Base-by-base conservation (phyloP, 2,329 filamentous ascomycete species). In the Fusarium austroafricanum region DNA sequence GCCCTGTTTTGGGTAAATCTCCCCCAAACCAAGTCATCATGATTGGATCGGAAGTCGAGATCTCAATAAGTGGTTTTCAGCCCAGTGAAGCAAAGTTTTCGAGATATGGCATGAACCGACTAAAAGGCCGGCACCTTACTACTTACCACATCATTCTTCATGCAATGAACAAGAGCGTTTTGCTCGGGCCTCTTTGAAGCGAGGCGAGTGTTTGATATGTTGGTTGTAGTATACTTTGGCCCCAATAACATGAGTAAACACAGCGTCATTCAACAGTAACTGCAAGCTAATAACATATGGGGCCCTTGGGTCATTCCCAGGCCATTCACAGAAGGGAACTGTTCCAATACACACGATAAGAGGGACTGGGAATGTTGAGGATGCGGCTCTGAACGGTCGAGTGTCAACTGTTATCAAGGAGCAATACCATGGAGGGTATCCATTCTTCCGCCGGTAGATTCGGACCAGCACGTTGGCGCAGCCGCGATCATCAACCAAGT, bases 391-490 rank as follows among this genome's bases (percentile, higher is more conserved):
- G 29, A 40, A 49, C 18, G 10, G 11, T 26, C 12, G 29, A 21
- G 43, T 8, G 42, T 28, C 18, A n/a, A 50, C 10, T 39, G 39
- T 26, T 21, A 29, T 46, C 26, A 29, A 21, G 18, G 42, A 56
- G 37, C 18, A 39, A 40, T 33, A 21, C 20, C 26, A 35, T 39
- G 38, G 47, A 52, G 29, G 61, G 54, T 63, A 33, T 52, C 26
- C 29, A 17, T 40, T 47, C 35, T 40, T 40, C 29, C n/a, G 40
- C n/a, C 47, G 39, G 50, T 21, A 50, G 47, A 39, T 55, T 61
- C 28, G 61, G 54, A 50, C 52, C 47, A 69, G 47, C 61, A 40
- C 15, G 42, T 66, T 45, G 55, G 49, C 50, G 33, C 33, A 23
- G 46, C 20, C 35, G 42, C 40, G 57, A 62, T 68, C 42, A 57